These are phyloP conservation scores for Gracilaria domingensis DNA, from an alignment of 23 red algal genomes.

Conservation along the genomic window DNA sequence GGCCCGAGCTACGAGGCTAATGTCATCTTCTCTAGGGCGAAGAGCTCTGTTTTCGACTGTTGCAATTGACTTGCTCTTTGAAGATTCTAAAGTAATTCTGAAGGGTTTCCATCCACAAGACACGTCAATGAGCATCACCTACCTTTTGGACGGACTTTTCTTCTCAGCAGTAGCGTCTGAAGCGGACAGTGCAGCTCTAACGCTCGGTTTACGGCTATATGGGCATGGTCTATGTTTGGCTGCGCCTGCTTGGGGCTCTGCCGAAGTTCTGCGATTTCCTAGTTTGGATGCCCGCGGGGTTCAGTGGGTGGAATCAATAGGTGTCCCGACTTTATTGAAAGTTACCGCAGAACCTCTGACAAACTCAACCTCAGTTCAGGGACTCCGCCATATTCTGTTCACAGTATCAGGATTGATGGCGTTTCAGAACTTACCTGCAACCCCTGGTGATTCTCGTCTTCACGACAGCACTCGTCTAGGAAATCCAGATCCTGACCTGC, in stretches of 20 bases:
- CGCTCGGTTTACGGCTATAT: conserved; percentile 56
- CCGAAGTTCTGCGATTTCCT: conserved; percentile 57
- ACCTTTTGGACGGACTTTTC: conserved; percentile 58
- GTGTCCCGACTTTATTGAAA: conserved; percentile 59
- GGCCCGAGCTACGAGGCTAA: conserved; percentile 28
- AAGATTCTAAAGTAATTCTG: conserved; percentile 52
- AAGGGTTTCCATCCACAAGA: conserved; percentile 70
- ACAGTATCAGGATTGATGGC: conserved; percentile 60
- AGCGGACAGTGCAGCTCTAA: conserved; percentile 58
- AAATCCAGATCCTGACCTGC: neutral
- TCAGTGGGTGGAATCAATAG: conserved; percentile 61
- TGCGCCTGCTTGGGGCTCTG: conserved; percentile 52
- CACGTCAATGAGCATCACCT: conserved; percentile 44
- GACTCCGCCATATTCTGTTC: conserved; percentile 72
- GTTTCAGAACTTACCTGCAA: conserved; percentile 56
- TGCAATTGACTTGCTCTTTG: conserved; percentile 56
- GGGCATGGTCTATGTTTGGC: conserved; percentile 55
- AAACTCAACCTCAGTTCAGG: conserved; percentile 67
- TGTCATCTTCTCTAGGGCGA: neutral
- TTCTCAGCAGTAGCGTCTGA: conserved; percentile 73
- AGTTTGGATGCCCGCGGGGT: conserved; percentile 68
- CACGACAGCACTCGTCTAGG: neutral
- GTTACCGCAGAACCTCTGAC: conserved; percentile 51
- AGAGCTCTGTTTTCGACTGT: conserved; percentile 51
- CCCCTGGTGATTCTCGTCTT: neutral